Evolutionary conservation across 1,284 basidiomycete genomes (phyloP).

Genomic region (Irpex rosettiformis): DNA sequence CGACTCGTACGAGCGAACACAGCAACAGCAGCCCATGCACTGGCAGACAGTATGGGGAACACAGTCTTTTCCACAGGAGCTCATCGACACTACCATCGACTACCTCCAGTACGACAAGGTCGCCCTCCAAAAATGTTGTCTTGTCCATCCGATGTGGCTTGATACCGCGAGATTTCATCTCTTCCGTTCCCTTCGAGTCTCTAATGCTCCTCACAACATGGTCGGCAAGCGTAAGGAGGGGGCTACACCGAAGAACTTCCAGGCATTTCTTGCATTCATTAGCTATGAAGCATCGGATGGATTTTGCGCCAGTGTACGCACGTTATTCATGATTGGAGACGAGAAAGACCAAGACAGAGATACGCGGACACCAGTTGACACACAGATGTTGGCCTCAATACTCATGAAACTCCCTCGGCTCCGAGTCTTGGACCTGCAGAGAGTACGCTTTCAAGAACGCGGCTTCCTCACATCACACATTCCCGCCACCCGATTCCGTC

Average conservation of each 20-base stretch:
- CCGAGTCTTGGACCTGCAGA: slow-evolving; percentile 3
- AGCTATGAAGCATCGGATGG: background rate
- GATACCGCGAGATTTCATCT: slow-evolving; percentile 5
- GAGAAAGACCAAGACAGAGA: slow-evolving; percentile 4
- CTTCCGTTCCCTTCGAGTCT: slow-evolving; percentile 4
- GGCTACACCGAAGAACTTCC: slow-evolving; percentile 1
- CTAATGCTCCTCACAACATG: background rate
- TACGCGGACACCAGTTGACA: slow-evolving; percentile 4
- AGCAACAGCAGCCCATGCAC: slow-evolving; percentile 2
- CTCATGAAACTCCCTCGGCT: slow-evolving; percentile 5
- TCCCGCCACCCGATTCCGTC: background rate
- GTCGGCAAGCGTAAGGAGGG: slow-evolving; percentile 5
- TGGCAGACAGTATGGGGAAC: slow-evolving; percentile 4
- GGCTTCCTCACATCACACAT: slow-evolving; percentile 2
- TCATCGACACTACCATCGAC: slow-evolving; percentile 6
- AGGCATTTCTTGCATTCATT: slow-evolving; percentile 7
- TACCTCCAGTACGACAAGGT: background rate
- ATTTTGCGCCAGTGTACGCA: slow-evolving; percentile 6
- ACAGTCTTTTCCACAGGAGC: slow-evolving; percentile 15
- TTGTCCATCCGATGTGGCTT: slow-evolving; percentile 7
- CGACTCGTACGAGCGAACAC: background rate
- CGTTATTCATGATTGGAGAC: slow-evolving; percentile 6
- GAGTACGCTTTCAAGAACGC: background rate
- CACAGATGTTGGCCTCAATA: slow-evolving; percentile 3
- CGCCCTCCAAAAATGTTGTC: slow-evolving; percentile 1